A percentile compares a stretch with the other conserved stretches of the same genome.
These are phyloP conservation scores for Phytophthora aleatoria DNA, from an alignment of 352 stramenopile species.

Conservation along the genomic window DNA sequence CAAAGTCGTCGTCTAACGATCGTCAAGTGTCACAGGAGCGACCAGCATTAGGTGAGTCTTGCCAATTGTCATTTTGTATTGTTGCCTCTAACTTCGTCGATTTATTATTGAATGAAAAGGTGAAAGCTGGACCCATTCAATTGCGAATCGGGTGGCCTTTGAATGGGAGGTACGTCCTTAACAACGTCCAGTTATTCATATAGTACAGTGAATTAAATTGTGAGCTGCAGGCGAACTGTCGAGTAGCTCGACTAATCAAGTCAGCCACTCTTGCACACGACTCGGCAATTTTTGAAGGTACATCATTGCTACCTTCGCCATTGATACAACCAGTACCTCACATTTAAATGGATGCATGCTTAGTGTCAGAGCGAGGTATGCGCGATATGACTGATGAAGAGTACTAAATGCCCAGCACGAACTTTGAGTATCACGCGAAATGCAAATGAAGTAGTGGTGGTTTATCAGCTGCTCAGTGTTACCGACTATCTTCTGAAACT, in stretches of 20 bases:
- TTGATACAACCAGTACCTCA: background rate
- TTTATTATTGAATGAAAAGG: slow-evolving; percentile 33
- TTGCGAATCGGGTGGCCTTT: slow-evolving; percentile 66
- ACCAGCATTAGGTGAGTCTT: slow-evolving; percentile 39
- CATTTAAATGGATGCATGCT: background rate
- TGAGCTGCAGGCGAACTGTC: slow-evolving; percentile 34
- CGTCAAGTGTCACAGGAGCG: slow-evolving; percentile 22
- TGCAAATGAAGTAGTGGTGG: background rate
- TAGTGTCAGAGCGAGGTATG: slow-evolving; percentile 38
- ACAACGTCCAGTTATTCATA: background rate
- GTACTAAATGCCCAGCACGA: slow-evolving; percentile 9
- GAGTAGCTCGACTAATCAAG: slow-evolving; percentile 54
- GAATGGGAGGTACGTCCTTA: slow-evolving; percentile 60
- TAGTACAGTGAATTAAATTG: background rate
- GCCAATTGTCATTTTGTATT: no score
- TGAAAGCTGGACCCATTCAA: slow-evolving; percentile 71
- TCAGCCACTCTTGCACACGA: slow-evolving; percentile 51
- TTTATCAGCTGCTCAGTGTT: background rate
- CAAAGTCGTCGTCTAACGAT: slow-evolving; percentile 35
- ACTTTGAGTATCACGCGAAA: background rate
- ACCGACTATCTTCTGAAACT: background rate
- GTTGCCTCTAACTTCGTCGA: background rate
- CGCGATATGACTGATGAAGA: slow-evolving; percentile 28
- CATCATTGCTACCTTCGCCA: no score
- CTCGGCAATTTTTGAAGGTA: slow-evolving; percentile 49